Base-by-base conservation (phyloP, 177 flowering plant species). In the Viscum album region DNA sequence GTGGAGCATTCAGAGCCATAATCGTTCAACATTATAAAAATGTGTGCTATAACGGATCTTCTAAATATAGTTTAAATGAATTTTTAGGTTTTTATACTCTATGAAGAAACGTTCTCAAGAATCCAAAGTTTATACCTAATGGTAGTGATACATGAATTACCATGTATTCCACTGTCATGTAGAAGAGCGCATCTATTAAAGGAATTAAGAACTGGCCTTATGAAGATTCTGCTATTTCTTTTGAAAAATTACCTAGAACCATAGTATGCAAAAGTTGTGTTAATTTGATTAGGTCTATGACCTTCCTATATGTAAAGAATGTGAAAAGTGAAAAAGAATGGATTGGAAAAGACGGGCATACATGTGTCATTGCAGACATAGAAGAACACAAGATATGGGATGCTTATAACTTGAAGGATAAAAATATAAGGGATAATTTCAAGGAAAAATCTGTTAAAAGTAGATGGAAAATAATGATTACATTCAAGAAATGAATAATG, bases 201-300 rank as follows among this genome's bases (percentile, higher is more conserved):
- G 97, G 97, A 66, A 84, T 94, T 58, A 97, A 89, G 71, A 94
- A 94, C 95, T 93, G 96, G 98, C 97, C 98, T 12, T 93, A 91
- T 80, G 98, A 93, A 86, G 98, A 97, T 81, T 97, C 97, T 69
- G 98, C 98, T 4, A 64, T 91, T 61, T 97, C 98, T 39, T 93
- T 93, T 81, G 98, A 93, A 78, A 95, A 97, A 64, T 91, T 93
- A 33, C 97, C 98, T 52, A 83, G 98, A 26, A 93, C 98, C 37
- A 70, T 93, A 74, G 95, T 95, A 10, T 96, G 91, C 75, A 93
- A 93, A 68, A 91, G 96, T 81, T 97, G 98, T 33, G 95, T 93
- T 17, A 91, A 91, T 81, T 96, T 93, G 68, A 91, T 93, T 60
- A 77, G 98, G 45, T 89, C 90, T 12, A 93, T 93, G 95, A 93